These are phyloP conservation scores for Fusarium newnesense DNA, from an alignment of 2,329 filamentous ascomycete species.

Conservation along the genomic window DNA sequence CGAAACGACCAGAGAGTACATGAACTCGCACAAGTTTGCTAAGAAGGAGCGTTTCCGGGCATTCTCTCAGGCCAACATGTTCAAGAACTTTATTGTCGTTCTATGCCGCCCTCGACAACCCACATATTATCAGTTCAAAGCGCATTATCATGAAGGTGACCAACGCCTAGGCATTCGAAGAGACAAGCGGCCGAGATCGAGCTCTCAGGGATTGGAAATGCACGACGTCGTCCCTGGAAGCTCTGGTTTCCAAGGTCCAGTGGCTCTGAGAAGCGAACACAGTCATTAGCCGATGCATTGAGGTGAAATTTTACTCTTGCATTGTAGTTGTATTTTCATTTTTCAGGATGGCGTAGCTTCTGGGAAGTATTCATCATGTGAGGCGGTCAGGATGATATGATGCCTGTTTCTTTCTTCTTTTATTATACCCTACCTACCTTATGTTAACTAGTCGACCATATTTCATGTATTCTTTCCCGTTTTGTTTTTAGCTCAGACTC, in stretches of 20 bases:
- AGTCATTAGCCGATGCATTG: constrained; percentile 29
- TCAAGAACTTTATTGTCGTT: constrained; percentile 84
- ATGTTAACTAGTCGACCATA: constrained; percentile 26
- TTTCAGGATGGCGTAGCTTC: constrained; percentile 34
- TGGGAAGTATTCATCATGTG: constrained; percentile 41
- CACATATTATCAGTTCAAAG: constrained; percentile 90
- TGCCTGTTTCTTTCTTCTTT: constrained; percentile 37
- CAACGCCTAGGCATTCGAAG: constrained; percentile 75
- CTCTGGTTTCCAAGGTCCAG: constrained; percentile 66
- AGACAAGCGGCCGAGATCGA: constrained; percentile 56
- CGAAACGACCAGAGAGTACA: constrained; percentile 95
- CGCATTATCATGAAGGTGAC: constrained; percentile 79
- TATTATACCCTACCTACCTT: constrained; percentile 36
- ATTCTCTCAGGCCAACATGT: constrained; percentile 80
- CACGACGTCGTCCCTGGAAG: constrained; percentile 65
- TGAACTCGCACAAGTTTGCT: constrained; percentile 94
- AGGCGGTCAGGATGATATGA: constrained; percentile 33
- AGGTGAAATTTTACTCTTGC: constrained; percentile 8
- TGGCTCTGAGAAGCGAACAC: constrained; percentile 54
- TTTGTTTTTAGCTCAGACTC: constrained; percentile 12
- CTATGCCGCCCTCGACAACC: constrained; percentile 85
- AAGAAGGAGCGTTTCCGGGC: constrained; percentile 92
- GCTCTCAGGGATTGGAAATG: constrained; percentile 81
- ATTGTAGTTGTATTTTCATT: constrained; percentile 16
- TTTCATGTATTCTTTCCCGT: constrained; percentile 24